These are phyloP conservation scores for Raphanus sativus DNA, from an alignment of 345 rosid species.

Conservation along the genomic window DNA sequence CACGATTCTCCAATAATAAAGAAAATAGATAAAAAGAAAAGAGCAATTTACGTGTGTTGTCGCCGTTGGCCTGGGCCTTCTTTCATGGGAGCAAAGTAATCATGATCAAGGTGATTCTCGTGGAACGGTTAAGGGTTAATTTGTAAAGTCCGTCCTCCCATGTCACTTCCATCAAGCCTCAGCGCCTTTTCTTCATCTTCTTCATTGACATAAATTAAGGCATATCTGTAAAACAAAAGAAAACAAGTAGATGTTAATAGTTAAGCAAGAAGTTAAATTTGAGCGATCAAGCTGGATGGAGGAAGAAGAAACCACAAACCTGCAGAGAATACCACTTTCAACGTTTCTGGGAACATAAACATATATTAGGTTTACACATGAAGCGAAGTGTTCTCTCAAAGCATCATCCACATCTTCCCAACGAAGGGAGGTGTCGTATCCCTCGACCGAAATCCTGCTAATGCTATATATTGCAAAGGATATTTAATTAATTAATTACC, in stretches of 20 bases:
- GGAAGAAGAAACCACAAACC: not conserved
- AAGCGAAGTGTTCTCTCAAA: not conserved
- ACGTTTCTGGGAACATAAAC: not conserved
- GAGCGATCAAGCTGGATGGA: not conserved
- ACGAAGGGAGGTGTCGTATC: not conserved
- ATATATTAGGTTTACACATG: not conserved
- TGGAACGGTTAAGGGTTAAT: not conserved
- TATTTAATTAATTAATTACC: not conserved
- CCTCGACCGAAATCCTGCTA: not conserved
- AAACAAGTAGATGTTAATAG: not conserved
- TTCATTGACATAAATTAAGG: not conserved
- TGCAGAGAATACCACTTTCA: not conserved
- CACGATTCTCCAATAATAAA: not conserved
- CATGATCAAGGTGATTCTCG: not conserved
- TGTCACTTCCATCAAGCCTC: not conserved
- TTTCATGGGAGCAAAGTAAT: not conserved
- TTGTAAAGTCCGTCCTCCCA: not conserved
- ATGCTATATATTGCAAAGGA: not conserved
- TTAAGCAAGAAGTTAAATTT: not conserved
- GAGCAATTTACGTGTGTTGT: not conserved
- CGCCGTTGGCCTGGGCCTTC: accelerated
- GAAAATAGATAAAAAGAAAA: not conserved
- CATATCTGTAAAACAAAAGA: not conserved
- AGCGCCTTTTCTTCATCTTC: not conserved
- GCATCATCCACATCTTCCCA: not conserved